Base-by-base conservation (phyloP, 495 filamentous ascomycete species). In the Xylaria palmicola region DNA sequence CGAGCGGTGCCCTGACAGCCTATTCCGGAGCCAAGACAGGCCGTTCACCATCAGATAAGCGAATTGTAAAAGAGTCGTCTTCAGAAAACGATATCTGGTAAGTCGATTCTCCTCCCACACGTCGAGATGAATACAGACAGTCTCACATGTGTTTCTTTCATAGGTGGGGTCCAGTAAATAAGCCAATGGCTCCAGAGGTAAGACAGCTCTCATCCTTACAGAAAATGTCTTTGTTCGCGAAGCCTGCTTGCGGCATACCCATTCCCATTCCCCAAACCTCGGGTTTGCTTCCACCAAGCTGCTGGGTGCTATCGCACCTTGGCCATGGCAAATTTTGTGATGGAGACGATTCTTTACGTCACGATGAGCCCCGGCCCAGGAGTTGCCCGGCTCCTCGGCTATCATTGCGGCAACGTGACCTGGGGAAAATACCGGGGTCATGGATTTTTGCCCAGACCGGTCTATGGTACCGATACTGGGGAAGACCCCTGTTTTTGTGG, bases 21-120 rank as follows among this genome's bases (percentile, higher is more conserved):
- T 98, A 98, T 81, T 98, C 94, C 41, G 94, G 94, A 65, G 89
- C 92, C 62, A 98, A 98, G 84, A 98, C 94, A 61, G 94, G 94
- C 56, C 93, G 94, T 63, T 98, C 94, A 59, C 94, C 94, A 3
- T 86, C 89, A 40, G 94, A 98, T 81, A 98, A 98, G 86, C 89
- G 94, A 66, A 89, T 98, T 70, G 94, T 98, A 67, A 85, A 95
- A 77, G 95, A 98, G 75, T 83, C 88, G 66, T 79, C 85, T 57
- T 98, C 94, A 58, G 87, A 95, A 73, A 88, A 91, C 32, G 86
- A 98, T 48, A 83, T 98, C 71, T 98, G 94, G 94, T 98, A 92
- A 88, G 93, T 90, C 65, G 56, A 26, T 45, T 0, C 37, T n/a
- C 32, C 15, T 15, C 17, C 22, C 20, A 10, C 8, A 8, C 4